phyloP scores from a whole-genome alignment of 352 stramenopile species.

The Halophytophthora polymorphica region DNA sequence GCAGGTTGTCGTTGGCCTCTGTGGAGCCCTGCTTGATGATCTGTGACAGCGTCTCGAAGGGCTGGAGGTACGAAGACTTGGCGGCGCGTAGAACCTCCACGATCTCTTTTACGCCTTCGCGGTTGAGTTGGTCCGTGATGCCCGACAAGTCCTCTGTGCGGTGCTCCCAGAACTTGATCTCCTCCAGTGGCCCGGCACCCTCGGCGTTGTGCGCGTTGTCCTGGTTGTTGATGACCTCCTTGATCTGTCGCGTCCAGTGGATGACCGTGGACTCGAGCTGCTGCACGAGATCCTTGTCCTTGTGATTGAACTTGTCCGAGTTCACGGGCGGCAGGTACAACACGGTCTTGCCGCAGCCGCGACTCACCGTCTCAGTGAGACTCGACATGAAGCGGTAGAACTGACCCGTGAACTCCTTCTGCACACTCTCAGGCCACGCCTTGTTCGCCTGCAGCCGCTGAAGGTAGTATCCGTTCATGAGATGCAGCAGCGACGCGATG shows the following conservation, averaged over 20 bases:
- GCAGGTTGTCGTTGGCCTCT: constrained; percentile 93
- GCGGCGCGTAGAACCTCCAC: constrained; percentile 81
- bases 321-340: constrained; percentile 90
- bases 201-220: constrained; percentile 91
- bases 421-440: constrained; percentile 91
- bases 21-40: constrained; percentile 91
- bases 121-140: constrained; percentile 92
- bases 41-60: constrained; percentile 90
- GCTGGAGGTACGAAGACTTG: constrained; percentile 93
- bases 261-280: constrained; percentile 96
- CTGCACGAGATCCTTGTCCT: constrained; percentile 94
- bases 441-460: constrained; percentile 77
- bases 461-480: constrained; percentile 85
- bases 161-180: constrained; percentile 96
- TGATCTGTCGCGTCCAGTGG: constrained; percentile 97
- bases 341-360: constrained; percentile 90
- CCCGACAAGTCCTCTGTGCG: constrained; percentile 91
- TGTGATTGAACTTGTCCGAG: constrained; percentile 80
- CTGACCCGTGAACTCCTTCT: constrained; percentile 93
- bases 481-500: constrained; percentile 75
- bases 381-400: constrained; percentile 95
- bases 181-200: constrained; percentile 88
- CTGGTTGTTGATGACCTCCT: constrained; percentile 96
- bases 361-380: constrained; percentile 92
- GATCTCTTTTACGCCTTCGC: constrained; percentile 88